A percentile compares a stretch with the other conserved stretches of the same genome.
Evolutionary conservation across 2,329 filamentous ascomycete genomes (phyloP).

Genomic region (Volutella citrinella): DNA sequence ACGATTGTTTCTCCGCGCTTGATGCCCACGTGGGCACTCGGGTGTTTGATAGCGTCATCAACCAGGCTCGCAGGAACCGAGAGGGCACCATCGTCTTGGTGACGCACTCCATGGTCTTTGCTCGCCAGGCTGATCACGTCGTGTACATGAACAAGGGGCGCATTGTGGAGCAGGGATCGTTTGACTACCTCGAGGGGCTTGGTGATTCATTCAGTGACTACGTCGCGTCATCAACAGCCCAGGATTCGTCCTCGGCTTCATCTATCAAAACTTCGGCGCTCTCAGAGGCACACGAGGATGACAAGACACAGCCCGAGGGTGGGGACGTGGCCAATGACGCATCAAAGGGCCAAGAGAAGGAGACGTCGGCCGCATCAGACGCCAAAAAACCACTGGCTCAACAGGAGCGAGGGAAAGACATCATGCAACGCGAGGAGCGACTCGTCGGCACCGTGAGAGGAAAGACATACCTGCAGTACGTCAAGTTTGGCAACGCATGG

Average conservation of each 20-base stretch:
- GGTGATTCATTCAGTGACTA: conserved; percentile 42
- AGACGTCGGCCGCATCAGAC: too few species aligned
- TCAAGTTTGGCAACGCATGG: conserved; percentile 56
- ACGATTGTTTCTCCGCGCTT: conserved; percentile 39
- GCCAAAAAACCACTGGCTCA: too few species aligned
- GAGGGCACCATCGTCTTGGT: conserved; percentile 19
- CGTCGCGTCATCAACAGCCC: too few species aligned
- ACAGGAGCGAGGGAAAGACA: conserved; percentile 19
- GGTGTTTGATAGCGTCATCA: conserved; percentile 18
- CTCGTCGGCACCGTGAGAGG: conserved; percentile 59
- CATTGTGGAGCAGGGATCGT: conserved; percentile 55
- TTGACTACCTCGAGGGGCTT: not conserved
- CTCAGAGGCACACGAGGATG: too few species aligned
- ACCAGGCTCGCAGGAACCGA: conserved; percentile 11
- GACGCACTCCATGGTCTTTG: conserved; percentile 48
- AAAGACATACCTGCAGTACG: conserved; percentile 61
- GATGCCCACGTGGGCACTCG: conserved; percentile 10
- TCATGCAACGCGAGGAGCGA: conserved; percentile 56
- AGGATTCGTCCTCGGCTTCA: too few species aligned
- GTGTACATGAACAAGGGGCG: conserved; percentile 65
- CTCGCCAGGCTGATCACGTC: conserved; percentile 62
- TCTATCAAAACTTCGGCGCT: too few species aligned
- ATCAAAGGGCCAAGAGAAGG: too few species aligned
- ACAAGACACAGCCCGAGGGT: not conserved
- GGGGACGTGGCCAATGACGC: conserved; percentile 1